phyloP scores from a whole-genome alignment of 306 rosid genomes.

The Medicago lupulina region DNA sequence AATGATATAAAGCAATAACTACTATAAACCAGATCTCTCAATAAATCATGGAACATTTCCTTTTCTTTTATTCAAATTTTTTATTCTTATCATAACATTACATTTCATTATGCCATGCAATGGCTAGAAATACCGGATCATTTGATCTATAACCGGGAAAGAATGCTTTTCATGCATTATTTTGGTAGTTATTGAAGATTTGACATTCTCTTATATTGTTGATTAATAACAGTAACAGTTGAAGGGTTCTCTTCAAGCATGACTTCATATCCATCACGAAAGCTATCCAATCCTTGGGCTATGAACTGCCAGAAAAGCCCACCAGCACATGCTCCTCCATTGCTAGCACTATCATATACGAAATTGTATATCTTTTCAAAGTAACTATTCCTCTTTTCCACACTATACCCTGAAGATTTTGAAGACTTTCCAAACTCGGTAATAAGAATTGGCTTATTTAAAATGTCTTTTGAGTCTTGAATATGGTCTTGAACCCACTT shows the following conservation, averaged over 20 bases:
- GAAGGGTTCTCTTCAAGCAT: conserved; percentile 41
- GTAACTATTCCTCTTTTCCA: conserved; percentile 40
- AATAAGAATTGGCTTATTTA: conserved; percentile 42
- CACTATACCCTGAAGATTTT: conserved; percentile 15
- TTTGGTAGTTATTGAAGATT: neutral
- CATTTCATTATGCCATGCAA: neutral
- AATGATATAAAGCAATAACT: neutral
- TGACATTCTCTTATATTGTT: conserved; percentile 39
- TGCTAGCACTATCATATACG: conserved; percentile 14
- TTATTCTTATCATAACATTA: neutral
- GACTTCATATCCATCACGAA: conserved; percentile 41
- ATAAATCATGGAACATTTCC: neutral
- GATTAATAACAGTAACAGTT: conserved; percentile 31
- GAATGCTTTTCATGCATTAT: neutral
- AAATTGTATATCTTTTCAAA: conserved; percentile 32
- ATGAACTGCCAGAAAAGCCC: conserved; percentile 51
- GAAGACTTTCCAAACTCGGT: conserved; percentile 53
- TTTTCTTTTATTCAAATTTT: neutral
- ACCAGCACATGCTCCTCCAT: conserved; percentile 40
- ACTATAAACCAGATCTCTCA: neutral
- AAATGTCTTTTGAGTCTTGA: conserved; percentile 29
- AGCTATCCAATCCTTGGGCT: conserved; percentile 40
- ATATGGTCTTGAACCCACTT: conserved; percentile 44
- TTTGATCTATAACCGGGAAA: neutral
- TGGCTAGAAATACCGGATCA: neutral